Evolutionary conservation across 345 rosid genomes (phyloP).

Genomic region (Eucalyptus polyanthemos): DNA sequence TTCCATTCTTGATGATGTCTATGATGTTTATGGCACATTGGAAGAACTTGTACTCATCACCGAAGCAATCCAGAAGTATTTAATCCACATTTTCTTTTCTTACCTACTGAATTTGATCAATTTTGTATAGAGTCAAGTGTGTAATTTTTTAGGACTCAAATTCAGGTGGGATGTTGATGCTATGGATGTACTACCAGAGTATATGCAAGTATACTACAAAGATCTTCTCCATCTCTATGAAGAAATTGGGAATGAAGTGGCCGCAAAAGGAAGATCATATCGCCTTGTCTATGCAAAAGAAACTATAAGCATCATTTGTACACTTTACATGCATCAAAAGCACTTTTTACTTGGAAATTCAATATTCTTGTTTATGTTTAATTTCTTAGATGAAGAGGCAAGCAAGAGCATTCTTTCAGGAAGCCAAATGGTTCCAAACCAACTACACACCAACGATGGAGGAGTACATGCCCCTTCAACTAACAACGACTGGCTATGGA

Average conservation of each 20-base stretch:
- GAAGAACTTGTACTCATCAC: slow-evolving; percentile 15
- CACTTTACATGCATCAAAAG: background rate
- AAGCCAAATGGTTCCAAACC: background rate
- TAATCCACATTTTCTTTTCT: background rate
- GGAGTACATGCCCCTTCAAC: background rate
- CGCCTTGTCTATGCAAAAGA: slow-evolving; percentile 4
- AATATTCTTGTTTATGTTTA: background rate
- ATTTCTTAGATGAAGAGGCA: background rate
- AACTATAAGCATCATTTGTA: background rate
- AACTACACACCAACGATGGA: background rate
- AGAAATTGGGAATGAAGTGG: slow-evolving; percentile 5
- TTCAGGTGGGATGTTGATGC: slow-evolving; percentile 7
- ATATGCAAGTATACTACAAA: slow-evolving; percentile 17
- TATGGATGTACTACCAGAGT: slow-evolving; percentile 4
- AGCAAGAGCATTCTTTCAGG: background rate
- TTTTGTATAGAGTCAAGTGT: background rate
- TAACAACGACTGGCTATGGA: background rate
- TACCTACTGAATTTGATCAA: background rate
- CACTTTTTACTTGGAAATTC: background rate
- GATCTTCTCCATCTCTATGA: slow-evolving; percentile 10
- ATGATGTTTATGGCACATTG: slow-evolving; percentile 12
- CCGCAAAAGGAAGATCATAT: background rate
- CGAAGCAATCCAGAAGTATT: slow-evolving; percentile 8
- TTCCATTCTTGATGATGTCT: slow-evolving; percentile 14
- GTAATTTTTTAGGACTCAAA: background rate